phyloP scores from a whole-genome alignment of 169 alveolate genomes.

The Perkinsus olseni region DNA sequence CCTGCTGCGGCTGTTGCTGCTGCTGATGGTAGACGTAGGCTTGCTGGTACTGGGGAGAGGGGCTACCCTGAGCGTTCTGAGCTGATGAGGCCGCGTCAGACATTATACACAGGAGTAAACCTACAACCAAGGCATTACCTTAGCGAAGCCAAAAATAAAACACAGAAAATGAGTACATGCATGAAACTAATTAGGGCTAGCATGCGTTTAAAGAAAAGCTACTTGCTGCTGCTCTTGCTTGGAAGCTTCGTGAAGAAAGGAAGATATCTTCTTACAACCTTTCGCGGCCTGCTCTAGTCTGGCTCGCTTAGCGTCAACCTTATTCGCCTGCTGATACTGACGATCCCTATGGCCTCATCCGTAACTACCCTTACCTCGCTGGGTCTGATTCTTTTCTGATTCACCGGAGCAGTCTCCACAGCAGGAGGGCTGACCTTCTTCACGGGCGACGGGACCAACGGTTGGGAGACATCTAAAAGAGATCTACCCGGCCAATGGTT shows the following conservation, averaged over 20 bases:
- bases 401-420: background rate
- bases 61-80: background rate
- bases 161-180: background rate
- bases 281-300: background rate
- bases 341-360: background rate
- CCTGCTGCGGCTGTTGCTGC: background rate
- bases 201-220: background rate
- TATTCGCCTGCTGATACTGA: background rate
- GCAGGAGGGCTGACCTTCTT: background rate
- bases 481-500: background rate
- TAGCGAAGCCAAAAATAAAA: background rate
- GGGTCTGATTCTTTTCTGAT: background rate
- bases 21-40: background rate
- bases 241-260: background rate
- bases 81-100: background rate
- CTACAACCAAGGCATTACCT: background rate
- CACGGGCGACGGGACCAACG: background rate
- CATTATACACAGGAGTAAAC: background rate
- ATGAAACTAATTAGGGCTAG: background rate
- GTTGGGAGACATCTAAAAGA: background rate
- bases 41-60: background rate
- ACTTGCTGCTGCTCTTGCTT: background rate
- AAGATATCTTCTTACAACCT: background rate
- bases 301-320: background rate
- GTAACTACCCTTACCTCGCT: background rate